Conservation (phyloP, 2,329 filamentous ascomycete genomes). For the Trichoderma sp. region DNA sequence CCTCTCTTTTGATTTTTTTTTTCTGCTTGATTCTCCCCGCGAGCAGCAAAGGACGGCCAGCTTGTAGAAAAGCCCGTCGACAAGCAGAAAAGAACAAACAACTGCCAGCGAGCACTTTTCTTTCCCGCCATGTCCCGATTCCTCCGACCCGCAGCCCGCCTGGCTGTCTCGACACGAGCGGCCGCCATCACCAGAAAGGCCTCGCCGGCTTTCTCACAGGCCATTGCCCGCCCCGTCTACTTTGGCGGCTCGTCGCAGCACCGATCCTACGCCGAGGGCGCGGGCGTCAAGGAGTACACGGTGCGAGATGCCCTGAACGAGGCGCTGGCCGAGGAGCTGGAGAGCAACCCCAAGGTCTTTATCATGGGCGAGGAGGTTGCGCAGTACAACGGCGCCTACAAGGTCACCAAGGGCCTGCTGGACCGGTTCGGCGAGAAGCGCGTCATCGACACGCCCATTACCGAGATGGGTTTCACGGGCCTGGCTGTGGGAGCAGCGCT, state of each 20-base stretch:
- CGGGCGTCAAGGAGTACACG: conserved; percentile 84
- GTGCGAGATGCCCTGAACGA: conserved; percentile 98
- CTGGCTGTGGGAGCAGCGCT: conserved; percentile 93
- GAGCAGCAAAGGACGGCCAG: conserved; percentile 22
- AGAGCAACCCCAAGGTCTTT: conserved; percentile 92
- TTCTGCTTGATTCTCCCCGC: conserved; percentile 23
- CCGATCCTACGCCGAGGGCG: conserved; percentile 57
- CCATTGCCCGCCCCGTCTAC: conserved; percentile 42
- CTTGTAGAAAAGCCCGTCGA: conserved; percentile 29
- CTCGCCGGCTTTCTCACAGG: conserved; percentile 42
- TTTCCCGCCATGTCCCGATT: conserved; percentile 50
- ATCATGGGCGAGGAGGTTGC: conserved; percentile 97
- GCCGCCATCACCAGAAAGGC: conserved; percentile 37
- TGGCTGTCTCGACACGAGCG: conserved; percentile 48
- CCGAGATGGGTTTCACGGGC: conserved; percentile 92
- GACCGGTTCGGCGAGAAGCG: conserved; percentile 97
- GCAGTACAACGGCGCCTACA: conserved; percentile 99
- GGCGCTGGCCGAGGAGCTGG: conserved; percentile 95
- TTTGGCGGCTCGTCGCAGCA: conserved; percentile 48
- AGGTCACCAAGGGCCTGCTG: conserved; percentile 96
- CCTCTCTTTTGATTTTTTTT: not conserved
- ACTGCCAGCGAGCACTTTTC: not conserved
- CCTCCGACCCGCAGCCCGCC: conserved; percentile 53
- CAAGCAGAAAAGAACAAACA: not conserved
- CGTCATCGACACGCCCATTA: conserved; percentile 98